These are phyloP conservation scores for Didymella segeticola DNA, from an alignment of 2,329 filamentous ascomycete species.

Conservation along the genomic window DNA sequence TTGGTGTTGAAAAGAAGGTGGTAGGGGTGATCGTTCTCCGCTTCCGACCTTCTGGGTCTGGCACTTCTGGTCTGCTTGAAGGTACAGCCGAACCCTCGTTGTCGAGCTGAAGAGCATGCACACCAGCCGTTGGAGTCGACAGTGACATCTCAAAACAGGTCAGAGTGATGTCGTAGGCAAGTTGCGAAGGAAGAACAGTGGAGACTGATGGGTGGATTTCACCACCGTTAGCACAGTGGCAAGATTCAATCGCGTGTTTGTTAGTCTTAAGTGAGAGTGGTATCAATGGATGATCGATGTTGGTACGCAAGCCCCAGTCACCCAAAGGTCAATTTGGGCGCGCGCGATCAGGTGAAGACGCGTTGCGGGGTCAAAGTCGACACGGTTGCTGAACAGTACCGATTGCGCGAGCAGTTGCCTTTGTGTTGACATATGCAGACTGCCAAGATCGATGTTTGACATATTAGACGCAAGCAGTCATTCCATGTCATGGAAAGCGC, in stretches of 20 bases:
- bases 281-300: background rate
- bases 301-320: background rate
- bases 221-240: background rate
- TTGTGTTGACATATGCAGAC: background rate
- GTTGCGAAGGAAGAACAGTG: background rate
- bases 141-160: background rate
- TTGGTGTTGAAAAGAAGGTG: background rate
- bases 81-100: background rate
- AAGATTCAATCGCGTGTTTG: background rate
- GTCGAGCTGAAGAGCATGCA: background rate
- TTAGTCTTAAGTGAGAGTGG: background rate
- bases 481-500: background rate
- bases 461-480: background rate
- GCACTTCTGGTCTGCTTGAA: too few relatives aligned
- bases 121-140: background rate
- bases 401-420: background rate
- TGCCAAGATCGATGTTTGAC: too few relatives aligned
- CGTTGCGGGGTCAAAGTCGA: slow-evolving; percentile 1
- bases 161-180: too few relatives aligned
- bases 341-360: slow-evolving; percentile 3
- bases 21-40: slow-evolving; percentile 1
- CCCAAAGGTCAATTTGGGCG: background rate
- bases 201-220: background rate
- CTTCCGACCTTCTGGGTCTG: background rate
- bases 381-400: background rate